Conservation (phyloP, 345 rosid genomes). For the Brassica rapa region DNA sequence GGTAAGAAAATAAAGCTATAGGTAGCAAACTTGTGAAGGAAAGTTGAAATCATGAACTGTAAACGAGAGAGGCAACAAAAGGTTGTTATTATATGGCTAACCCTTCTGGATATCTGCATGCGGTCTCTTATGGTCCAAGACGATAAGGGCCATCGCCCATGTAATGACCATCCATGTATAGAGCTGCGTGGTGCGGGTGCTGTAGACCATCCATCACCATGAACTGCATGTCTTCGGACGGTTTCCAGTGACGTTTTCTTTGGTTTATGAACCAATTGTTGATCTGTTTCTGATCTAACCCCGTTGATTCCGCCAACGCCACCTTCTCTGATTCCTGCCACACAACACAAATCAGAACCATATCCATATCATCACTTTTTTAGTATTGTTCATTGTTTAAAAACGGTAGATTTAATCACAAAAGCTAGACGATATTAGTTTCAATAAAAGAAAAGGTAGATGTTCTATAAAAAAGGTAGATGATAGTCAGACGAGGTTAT, state of each 20-base stretch:
- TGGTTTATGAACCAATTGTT: conserved; percentile 99
- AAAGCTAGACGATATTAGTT: background rate
- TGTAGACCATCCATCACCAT: conserved; percentile 98
- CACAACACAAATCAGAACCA: background rate
- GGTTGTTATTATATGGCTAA: conserved; percentile 16
- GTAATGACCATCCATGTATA: conserved; percentile 89
- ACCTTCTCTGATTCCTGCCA: conserved; percentile 92
- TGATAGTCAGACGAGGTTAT: background rate
- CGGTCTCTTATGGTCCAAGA: conserved; percentile 63
- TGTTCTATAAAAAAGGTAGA: background rate
- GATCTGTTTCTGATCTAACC: conserved; percentile 97
- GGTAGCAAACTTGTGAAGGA: conserved; percentile 10
- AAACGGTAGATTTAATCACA: background rate
- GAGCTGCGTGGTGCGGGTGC: conserved; percentile 79
- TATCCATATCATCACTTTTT: conserved; percentile 7
- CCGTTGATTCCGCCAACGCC: conserved; percentile 93
- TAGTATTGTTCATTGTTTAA: background rate
- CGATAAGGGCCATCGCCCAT: conserved; percentile 94
- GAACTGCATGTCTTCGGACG: conserved; percentile 99
- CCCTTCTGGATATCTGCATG: conserved; percentile 16
- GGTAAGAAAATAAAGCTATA: background rate
- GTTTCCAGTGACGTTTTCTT: conserved; percentile 98
- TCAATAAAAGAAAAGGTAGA: background rate
- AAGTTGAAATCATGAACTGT: conserved; percentile 2
- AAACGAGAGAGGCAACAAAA: conserved; percentile 13